These are phyloP conservation scores for Conoideocrella luteorostrata DNA, from an alignment of 2,329 filamentous ascomycete genomes.

Conservation along the genomic window DNA sequence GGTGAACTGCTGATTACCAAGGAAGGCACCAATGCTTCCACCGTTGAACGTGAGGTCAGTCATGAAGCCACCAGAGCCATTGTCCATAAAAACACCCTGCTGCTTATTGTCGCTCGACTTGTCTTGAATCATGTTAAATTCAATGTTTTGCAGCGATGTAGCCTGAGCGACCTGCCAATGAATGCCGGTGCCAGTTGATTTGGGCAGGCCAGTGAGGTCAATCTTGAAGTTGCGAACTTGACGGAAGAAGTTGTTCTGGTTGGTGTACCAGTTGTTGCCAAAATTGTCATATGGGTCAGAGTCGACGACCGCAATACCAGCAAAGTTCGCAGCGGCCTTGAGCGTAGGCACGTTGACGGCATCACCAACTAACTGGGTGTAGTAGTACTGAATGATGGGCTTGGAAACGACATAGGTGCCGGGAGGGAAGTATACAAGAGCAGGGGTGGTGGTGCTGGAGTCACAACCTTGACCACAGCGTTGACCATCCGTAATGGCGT, in stretches of 20 bases:
- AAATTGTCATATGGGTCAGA: constrained; percentile 70
- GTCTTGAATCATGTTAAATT: constrained; percentile 70
- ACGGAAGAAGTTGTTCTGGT: constrained; percentile 80
- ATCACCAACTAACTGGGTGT: constrained; percentile 89
- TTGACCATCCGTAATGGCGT: constrained; percentile 67
- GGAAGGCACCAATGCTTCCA: constrained; percentile 68
- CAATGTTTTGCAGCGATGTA: constrained; percentile 72
- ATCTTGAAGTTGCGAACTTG: constrained; percentile 78
- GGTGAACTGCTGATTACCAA: constrained; percentile 85
- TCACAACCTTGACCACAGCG: constrained; percentile 79
- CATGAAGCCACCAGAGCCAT: constrained; percentile 80
- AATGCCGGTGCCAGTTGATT: constrained; percentile 59
- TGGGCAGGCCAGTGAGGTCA: constrained; percentile 62
- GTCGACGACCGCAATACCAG: constrained; percentile 84
- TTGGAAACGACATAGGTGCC: constrained; percentile 78
- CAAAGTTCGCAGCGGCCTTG: constrained; percentile 65
- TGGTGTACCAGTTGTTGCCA: constrained; percentile 70
- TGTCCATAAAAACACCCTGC: constrained; percentile 78
- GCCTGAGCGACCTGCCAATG: constrained; percentile 86
- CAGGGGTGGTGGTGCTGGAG: constrained; percentile 76
- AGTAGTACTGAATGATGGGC: constrained; percentile 82
- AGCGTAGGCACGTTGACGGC: constrained; percentile 64
- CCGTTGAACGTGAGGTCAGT: constrained; percentile 78
- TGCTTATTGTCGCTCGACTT: constrained; percentile 59
- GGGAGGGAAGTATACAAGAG: constrained; percentile 84